Percentiles rank a stretch among this genome's conserved stretches.
phyloP scores from a whole-genome alignment of 257 asterid species.

The Solanum lycopersicoides region DNA sequence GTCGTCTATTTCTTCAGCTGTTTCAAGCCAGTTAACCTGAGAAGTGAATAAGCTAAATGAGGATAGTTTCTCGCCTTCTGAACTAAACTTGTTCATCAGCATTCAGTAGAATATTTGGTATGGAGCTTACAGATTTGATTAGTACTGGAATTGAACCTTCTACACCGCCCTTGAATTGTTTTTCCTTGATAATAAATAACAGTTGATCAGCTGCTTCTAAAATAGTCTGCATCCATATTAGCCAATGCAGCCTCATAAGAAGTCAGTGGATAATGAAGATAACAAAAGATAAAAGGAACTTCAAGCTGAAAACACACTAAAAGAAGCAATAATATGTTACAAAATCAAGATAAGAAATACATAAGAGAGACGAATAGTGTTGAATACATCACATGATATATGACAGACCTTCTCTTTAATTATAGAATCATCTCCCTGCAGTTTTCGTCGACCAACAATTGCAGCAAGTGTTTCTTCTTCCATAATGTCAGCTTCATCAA shows the following conservation, averaged over 20 bases:
- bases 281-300: not conserved
- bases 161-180: slow-evolving; percentile 34
- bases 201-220: slow-evolving; percentile 50
- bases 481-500: slow-evolving; percentile 62
- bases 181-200: slow-evolving; percentile 40
- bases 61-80: not conserved
- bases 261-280: slow-evolving; percentile 11
- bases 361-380: not conserved
- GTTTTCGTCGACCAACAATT: slow-evolving; percentile 51
- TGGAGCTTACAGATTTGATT: slow-evolving; percentile 47
- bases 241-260: slow-evolving; percentile 15
- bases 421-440: slow-evolving; percentile 60
- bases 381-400: not conserved
- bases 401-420: slow-evolving; percentile 59
- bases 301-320: not conserved
- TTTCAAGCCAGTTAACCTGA: slow-evolving; percentile 69
- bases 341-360: not conserved
- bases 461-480: slow-evolving; percentile 62
- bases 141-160: slow-evolving; percentile 68
- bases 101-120: not conserved
- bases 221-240: slow-evolving; percentile 42
- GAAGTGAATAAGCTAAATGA: not conserved
- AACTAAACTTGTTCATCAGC: not conserved
- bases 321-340: slow-evolving; percentile 18
- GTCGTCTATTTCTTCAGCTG: slow-evolving; percentile 78